A percentile compares a stretch with the other conserved stretches of the same genome.
Evolutionary conservation across 306 rosid genomes (phyloP).

Genomic region (Trifolium pratense): DNA sequence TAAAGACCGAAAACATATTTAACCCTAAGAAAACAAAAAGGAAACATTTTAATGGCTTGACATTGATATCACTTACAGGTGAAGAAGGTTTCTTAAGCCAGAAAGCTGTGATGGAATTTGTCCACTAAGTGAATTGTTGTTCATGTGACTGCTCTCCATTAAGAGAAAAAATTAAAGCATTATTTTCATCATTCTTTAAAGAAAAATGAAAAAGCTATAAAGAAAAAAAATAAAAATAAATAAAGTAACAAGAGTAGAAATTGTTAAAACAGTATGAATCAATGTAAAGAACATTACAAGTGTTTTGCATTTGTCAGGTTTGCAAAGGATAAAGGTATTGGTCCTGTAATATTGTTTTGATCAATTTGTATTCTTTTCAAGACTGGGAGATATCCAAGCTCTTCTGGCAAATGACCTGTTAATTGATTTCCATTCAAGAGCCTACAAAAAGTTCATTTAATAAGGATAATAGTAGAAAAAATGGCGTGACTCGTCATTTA

Average conservation of each 20-base stretch:
- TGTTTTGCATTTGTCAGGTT: constrained; percentile 57
- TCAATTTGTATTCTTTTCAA: constrained; percentile 76
- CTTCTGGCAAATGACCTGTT: constrained; percentile 70
- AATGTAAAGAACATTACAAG: constrained; percentile 66
- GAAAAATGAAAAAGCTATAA: not conserved
- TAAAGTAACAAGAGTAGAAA: not conserved
- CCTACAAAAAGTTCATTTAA: constrained; percentile 52
- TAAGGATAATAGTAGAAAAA: too few species aligned
- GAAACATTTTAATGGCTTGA: constrained; percentile 4
- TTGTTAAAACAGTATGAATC: not conserved
- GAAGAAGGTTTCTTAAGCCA: constrained; percentile 61
- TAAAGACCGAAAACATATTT: not conserved
- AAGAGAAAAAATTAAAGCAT: constrained; percentile 13
- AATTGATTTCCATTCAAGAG: constrained; percentile 79
- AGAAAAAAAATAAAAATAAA: constrained; percentile 24
- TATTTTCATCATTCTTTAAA: constrained; percentile 24
- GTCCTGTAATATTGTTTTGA: constrained; percentile 71
- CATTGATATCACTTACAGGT: constrained; percentile 55
- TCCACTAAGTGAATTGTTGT: constrained; percentile 93
- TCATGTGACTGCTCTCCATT: constrained; percentile 88
- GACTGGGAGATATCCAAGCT: constrained; percentile 76
- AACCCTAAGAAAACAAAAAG: not conserved
- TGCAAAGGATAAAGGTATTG: constrained; percentile 77
- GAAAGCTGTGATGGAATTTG: constrained; percentile 72
- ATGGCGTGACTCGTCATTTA: too few species aligned